These are phyloP conservation scores for Pythium aquatile DNA, from an alignment of 352 stramenopile genomes.

Conservation along the genomic window DNA sequence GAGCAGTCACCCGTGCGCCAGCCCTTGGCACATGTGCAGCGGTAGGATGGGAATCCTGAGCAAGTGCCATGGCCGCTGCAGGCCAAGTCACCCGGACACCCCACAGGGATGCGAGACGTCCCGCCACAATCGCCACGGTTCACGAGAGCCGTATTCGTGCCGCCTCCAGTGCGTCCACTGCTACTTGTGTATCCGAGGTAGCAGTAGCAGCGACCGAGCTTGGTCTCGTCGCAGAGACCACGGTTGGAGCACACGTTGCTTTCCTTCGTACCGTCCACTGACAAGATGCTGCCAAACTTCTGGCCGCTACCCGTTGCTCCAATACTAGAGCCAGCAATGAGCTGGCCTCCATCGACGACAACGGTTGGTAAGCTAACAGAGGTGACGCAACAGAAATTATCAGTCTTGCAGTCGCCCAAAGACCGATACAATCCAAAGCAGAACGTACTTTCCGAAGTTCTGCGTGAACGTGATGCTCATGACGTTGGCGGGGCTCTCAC, in stretches of 20 bases:
- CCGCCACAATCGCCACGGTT: conserved; percentile 69
- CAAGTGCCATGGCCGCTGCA: conserved; percentile 82
- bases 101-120: conserved; percentile 52
- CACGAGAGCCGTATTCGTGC: conserved; percentile 35
- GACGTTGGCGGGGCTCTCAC: conserved; percentile 58
- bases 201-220: conserved; percentile 61
- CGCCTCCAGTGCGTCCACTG: conserved; percentile 49
- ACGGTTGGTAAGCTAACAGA: conserved; percentile 54
- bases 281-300: conserved; percentile 33
- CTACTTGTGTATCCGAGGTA: conserved; percentile 68
- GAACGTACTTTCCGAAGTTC: conserved; percentile 79
- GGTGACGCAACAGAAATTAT: not conserved
- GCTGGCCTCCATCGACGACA: conserved; percentile 33
- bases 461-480: conserved; percentile 76
- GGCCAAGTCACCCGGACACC: conserved; percentile 61
- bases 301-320: conserved; percentile 20
- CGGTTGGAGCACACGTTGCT: conserved; percentile 65
- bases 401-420: conserved; percentile 5
- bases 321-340: conserved; percentile 39
- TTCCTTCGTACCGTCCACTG: conserved; percentile 65
- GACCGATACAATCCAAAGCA: not conserved
- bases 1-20: conserved; percentile 81
- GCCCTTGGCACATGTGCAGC: conserved; percentile 66
- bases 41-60: conserved; percentile 46
- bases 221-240: conserved; percentile 54